Evolutionary conservation across 306 rosid genomes (phyloP).

Genomic region (Medicago arabica): DNA sequence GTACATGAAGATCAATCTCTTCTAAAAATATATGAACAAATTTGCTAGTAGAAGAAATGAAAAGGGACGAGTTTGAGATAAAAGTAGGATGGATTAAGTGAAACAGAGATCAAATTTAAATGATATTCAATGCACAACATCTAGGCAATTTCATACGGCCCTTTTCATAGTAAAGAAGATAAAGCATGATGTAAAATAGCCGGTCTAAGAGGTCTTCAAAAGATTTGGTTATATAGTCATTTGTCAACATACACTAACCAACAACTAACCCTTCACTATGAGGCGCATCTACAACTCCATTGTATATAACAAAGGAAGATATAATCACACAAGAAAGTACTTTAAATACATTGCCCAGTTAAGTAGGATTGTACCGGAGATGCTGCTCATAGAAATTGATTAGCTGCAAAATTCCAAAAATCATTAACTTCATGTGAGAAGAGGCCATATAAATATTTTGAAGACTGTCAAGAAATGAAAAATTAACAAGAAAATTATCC

Average conservation of each 20-base stretch:
- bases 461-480: slow-evolving; percentile 16
- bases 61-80: too few relatives aligned
- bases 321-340: slow-evolving; percentile 44
- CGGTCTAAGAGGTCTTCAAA: not conserved
- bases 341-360: slow-evolving; percentile 45
- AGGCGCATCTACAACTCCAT: slow-evolving; percentile 48
- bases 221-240: not conserved
- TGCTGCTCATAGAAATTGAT: slow-evolving; percentile 91
- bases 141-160: not conserved
- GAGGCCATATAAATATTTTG: slow-evolving; percentile 30
- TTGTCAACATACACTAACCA: slow-evolving; percentile 23
- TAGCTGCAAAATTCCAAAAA: slow-evolving; percentile 59
- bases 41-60: too few relatives aligned
- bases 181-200: not conserved
- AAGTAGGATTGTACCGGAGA: slow-evolving; percentile 72
- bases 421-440: slow-evolving; percentile 3
- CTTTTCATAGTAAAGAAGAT: not conserved
- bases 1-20: too few relatives aligned
- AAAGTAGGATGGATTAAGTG: too few relatives aligned
- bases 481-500: slow-evolving; percentile 4
- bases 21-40: too few relatives aligned
- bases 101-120: too few relatives aligned
- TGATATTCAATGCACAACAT: not conserved
- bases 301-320: slow-evolving; percentile 33
- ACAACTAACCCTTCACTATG: slow-evolving; percentile 39